phyloP scores from a whole-genome alignment of 2,329 filamentous ascomycete genomes.

The Tolypocladium cylindrosporum region DNA sequence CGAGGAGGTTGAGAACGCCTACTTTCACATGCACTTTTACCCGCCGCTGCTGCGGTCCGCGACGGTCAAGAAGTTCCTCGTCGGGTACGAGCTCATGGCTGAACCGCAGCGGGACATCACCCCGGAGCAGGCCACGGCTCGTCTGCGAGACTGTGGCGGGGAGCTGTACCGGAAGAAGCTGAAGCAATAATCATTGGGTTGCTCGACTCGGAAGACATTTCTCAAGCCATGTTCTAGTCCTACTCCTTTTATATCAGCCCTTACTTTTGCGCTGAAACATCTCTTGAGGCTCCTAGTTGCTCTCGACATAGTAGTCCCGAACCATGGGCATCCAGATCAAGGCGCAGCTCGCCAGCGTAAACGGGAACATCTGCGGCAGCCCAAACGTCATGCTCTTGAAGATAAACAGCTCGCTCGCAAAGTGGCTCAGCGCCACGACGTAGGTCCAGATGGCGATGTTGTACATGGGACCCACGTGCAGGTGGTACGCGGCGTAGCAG shows the following conservation, averaged over 20 bases:
- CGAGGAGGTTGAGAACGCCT: slow-evolving; percentile 78
- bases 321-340: slow-evolving; percentile 56
- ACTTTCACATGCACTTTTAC: slow-evolving; percentile 97
- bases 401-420: slow-evolving; percentile 68
- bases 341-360: slow-evolving; percentile 38
- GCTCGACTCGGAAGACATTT: not conserved
- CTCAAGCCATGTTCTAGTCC: not conserved
- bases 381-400: slow-evolving; percentile 66
- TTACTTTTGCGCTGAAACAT: not conserved
- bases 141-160: slow-evolving; percentile 65
- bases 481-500: slow-evolving; percentile 75
- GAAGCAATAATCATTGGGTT: slow-evolving; percentile 5
- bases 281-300: slow-evolving; percentile 12
- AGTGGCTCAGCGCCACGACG: slow-evolving; percentile 66
- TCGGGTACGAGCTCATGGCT: slow-evolving; percentile 92
- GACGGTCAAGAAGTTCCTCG: slow-evolving; percentile 90
- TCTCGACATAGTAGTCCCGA: slow-evolving; percentile 57
- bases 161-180: slow-evolving; percentile 68
- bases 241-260: too few relatives aligned
- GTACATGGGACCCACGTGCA: slow-evolving; percentile 63
- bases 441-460: slow-evolving; percentile 77
- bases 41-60: slow-evolving; percentile 86
- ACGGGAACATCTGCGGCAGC: slow-evolving; percentile 44
- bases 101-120: slow-evolving; percentile 99
- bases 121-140: slow-evolving; percentile 82